Evolutionary conservation across 139 green algal species (phyloP), one percentile per base, ranked within the genome.

Genomic region (Auxenochlorella pyrenoidosa): DNA sequence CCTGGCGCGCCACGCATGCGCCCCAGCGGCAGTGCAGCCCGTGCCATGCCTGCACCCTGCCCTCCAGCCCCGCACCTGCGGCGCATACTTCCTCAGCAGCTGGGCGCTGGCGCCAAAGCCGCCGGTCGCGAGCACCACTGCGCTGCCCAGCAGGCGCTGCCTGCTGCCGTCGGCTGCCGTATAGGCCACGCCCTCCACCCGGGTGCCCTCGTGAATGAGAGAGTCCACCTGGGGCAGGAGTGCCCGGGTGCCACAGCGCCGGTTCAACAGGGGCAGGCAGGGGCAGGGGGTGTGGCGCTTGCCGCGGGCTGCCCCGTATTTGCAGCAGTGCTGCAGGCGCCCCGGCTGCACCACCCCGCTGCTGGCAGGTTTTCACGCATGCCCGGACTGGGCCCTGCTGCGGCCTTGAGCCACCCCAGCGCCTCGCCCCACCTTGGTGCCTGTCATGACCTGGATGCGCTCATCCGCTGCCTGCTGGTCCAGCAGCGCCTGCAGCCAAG

Each of bases 81-180:
- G 77, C n/a, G 79, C 78, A 72, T 88, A 51, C 71, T 77, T n/a
- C 13, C 79, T 28, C 30, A 97, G 81, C 82, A 97, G 86, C 8
- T 82, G 79, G 54, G 82, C 87, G 87, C 90, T 95, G 65, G 94
- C 94, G 5, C 83, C 93, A 86, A 95, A 97, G 51, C 94, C 94
- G 24, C 94, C 94, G 43, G 91, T 94, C 0, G 94, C 92, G 80
- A 97, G 87, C 40, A 97, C 83, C 43, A 97, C 80, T 24, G 90
- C 91, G 51, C 88, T 66, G 36, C 75, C 85, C 5, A 58, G 43
- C 87, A 93, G 77, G n/a, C 26, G 28, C 73, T 72, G 40, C 30
- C 34, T 79, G 32, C 34, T 63, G 54, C 75, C 83, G 40, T 68
- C 40, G 0, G 63, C 44, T 28, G 63, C 44, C 28, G 34, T 63